Conservation (phyloP, 2,329 filamentous ascomycete species). For the Ascocoryne sarcoides region DNA sequence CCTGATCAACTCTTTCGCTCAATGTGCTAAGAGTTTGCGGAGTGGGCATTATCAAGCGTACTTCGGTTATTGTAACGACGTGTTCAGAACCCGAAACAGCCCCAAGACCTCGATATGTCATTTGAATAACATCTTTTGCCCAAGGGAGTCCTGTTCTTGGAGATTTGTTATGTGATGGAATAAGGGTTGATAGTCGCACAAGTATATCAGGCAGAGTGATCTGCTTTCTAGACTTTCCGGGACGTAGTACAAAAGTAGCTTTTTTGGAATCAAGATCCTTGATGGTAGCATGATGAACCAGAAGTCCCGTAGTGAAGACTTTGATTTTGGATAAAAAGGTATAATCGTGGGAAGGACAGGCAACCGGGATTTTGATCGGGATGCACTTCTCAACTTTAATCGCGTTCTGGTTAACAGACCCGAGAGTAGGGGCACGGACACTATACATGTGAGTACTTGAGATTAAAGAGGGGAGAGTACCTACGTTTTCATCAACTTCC, state of each 20-base stretch:
- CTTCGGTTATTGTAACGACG: slow-evolving; percentile 26
- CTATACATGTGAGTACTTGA: slow-evolving; percentile 18
- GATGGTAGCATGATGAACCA: slow-evolving; percentile 32
- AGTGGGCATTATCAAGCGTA: slow-evolving; percentile 23
- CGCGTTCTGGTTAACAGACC: slow-evolving; percentile 2
- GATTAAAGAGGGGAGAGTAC: slow-evolving; percentile 2
- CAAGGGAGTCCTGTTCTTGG: slow-evolving; percentile 33
- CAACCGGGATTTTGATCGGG: background rate
- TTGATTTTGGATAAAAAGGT: slow-evolving; percentile 29
- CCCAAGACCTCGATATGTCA: slow-evolving; percentile 40
- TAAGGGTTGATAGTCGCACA: slow-evolving; percentile 21
- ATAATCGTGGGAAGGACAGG: slow-evolving; percentile 24
- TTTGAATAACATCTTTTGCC: slow-evolving; percentile 50
- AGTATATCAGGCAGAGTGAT: slow-evolving; percentile 25
- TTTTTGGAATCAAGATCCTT: slow-evolving; percentile 26
- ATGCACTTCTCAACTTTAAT: background rate
- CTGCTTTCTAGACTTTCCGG: slow-evolving; percentile 18
- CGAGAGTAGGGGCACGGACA: slow-evolving; percentile 3
- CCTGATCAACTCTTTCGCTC: slow-evolving; percentile 24
- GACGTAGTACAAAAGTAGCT: slow-evolving; percentile 20
- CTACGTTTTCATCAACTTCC: slow-evolving; percentile 64
- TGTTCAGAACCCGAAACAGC: slow-evolving; percentile 10
- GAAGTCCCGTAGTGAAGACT: slow-evolving; percentile 30
- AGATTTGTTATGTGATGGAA: slow-evolving; percentile 19
- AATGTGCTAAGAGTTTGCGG: slow-evolving; percentile 19